Evolutionary conservation across 1,284 basidiomycete genomes (phyloP).

Genomic region (Malassezia slooffiae): DNA sequence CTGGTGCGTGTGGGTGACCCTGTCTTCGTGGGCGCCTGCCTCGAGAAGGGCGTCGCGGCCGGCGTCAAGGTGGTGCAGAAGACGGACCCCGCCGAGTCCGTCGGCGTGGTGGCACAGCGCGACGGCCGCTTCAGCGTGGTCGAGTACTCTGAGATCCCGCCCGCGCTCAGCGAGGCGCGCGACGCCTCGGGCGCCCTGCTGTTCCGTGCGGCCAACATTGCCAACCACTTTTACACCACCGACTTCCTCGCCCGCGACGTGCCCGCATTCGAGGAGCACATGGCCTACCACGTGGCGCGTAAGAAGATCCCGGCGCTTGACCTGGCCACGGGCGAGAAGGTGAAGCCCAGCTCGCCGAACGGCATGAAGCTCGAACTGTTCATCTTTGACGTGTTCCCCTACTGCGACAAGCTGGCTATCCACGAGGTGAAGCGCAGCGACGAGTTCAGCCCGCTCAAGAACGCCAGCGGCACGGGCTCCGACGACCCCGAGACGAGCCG

Average conservation of each 20-base stretch:
- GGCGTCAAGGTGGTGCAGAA: constrained; percentile 96
- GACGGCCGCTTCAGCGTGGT: constrained; percentile 78
- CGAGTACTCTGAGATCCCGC: constrained; percentile 92
- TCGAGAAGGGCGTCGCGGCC: constrained; percentile 71
- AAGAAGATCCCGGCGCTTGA: constrained; percentile 84
- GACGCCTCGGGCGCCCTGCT: constrained; percentile 58
- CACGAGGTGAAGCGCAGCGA: constrained; percentile 77
- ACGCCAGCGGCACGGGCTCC: constrained; percentile 84
- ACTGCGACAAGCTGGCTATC: constrained; percentile 64
- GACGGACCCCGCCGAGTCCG: constrained; percentile 70
- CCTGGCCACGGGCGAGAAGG: constrained; percentile 48
- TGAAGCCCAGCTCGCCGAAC: constrained; percentile 82
- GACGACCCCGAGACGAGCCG: constrained; percentile 85
- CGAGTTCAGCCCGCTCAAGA: constrained; percentile 95
- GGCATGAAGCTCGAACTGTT: constrained; percentile 99
- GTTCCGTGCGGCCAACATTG: constrained; percentile 94
- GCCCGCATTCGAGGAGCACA: constrained; percentile 65
- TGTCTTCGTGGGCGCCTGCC: constrained; percentile 85
- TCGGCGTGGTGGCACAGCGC: constrained; percentile 81
- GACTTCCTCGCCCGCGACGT: constrained; percentile 70
- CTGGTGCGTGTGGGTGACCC: constrained; percentile 95
- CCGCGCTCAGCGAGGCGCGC: constrained; percentile 68
- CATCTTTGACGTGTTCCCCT: constrained; percentile 98
- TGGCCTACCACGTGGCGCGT: constrained; percentile 93
- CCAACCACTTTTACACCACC: constrained; percentile 94